These are phyloP conservation scores for Corylus heterophylla DNA, from an alignment of 306 rosid genomes.

Conservation along the genomic window DNA sequence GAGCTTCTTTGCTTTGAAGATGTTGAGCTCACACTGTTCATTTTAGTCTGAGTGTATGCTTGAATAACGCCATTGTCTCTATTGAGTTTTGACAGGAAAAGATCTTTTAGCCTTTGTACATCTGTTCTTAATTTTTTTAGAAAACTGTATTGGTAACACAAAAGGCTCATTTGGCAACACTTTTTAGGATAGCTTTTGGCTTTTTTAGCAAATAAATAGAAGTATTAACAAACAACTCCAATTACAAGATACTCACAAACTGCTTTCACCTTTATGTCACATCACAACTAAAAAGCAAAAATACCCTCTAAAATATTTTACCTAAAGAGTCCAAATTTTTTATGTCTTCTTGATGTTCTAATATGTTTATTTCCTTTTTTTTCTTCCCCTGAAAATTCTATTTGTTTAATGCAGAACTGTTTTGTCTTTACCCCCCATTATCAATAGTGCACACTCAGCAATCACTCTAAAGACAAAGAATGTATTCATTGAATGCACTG, in stretches of 20 bases:
- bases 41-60: not conserved
- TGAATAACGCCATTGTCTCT: not conserved
- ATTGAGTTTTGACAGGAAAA: not conserved
- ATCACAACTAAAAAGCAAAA: no score
- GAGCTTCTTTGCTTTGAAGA: constrained; percentile 4
- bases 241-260: no score
- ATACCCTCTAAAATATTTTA: no score
- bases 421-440: constrained; percentile 89
- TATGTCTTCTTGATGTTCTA: constrained; percentile 14
- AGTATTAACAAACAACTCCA: no score
- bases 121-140: not conserved
- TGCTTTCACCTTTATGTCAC: no score
- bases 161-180: no score
- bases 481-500: constrained; percentile 91
- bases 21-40: not conserved
- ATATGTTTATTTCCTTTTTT: constrained; percentile 8
- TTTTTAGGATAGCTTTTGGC: no score
- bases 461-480: constrained; percentile 83
- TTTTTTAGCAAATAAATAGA: no score
- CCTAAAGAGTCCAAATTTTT: not conserved
- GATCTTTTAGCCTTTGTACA: not conserved
- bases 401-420: constrained; percentile 63
- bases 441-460: constrained; percentile 93
- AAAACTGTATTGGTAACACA: not conserved
- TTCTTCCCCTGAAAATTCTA: not conserved